Base-by-base conservation (phyloP, 805 yeast species). In the Saturnispora besseyi region DNA sequence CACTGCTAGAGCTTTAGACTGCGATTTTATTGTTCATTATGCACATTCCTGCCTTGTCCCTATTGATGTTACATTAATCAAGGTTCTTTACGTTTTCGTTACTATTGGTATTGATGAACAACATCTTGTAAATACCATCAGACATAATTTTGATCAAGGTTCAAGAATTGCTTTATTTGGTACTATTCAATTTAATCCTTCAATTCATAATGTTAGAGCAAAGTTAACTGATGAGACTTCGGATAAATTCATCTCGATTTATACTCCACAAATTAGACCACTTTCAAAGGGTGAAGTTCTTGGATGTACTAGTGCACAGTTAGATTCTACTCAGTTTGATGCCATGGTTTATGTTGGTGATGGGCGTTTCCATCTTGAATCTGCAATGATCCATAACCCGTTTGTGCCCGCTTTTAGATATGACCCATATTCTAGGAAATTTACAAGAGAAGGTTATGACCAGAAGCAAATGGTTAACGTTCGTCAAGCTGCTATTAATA, bases 41-140 rank as follows among this genome's bases (percentile, higher is more conserved):
- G 99, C 99, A 1, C 99, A 93, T 64, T 88, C 96, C 7, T 93
- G 99, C 67, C 72, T 93, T 43, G 97, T 93, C 1, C 99, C 99
- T 2, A 86, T 93, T 29, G 98, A 90, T 63, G 76, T 91, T 44
- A 93, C 98, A 6, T 72, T 77, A 33, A 90, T 93, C 62, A 90
- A 89, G 67, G 96, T 93, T 13, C 69, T 93, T n/a, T 93, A 93
- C 62, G 87, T 93, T 6, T 93, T 93, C 67, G 99, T 93, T 28
- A 90, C 98, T 4, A 93, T 93, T 44, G 79, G 79, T 53, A 87
- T 93, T 49, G 96, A 93, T 63, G 90, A 84, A 59, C 68, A 69
- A 1, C 99, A 93, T 64, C 70, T 93, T 43, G 66, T 87, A 26
- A 84, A 82, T 45, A 91, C 99, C 0, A 62, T 93, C 22, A 71